These are phyloP conservation scores for Massarina eburnea DNA, from an alignment of 2,329 filamentous ascomycete species.

Conservation along the genomic window DNA sequence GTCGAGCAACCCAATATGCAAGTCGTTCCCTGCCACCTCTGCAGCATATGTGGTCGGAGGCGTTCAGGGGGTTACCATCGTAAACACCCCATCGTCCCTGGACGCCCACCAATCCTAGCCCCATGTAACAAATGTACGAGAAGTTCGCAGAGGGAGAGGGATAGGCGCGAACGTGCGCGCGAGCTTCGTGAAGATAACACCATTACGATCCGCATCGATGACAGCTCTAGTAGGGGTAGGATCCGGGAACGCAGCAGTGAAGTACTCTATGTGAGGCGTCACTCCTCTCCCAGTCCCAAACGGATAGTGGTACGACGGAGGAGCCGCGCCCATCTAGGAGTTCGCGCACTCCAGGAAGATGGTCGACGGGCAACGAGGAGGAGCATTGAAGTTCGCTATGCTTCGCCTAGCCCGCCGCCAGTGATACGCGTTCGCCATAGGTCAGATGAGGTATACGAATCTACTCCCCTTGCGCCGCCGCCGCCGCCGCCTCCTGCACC, in stretches of 20 bases:
- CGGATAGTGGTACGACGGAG: constrained; percentile 15
- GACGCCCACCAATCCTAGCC: constrained; percentile 22
- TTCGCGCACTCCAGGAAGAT: constrained; percentile 25
- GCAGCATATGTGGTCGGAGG: constrained; percentile 35
- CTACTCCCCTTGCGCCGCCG: constrained; percentile 27
- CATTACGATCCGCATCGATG: constrained; percentile 18
- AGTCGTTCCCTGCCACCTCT: constrained; percentile 37
- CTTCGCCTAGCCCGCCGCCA: constrained; percentile 23
- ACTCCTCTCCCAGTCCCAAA: constrained; percentile 20
- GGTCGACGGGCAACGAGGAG: constrained; percentile 8
- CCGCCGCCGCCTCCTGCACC: constrained; percentile 24
- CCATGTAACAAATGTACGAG: constrained; percentile 37
- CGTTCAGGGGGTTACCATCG: constrained; percentile 40
- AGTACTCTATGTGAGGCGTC: constrained; percentile 16
- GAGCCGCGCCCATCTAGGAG: constrained; percentile 25
- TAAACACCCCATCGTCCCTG: constrained; percentile 38
- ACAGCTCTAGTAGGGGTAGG: constrained; percentile 26
- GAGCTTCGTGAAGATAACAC: constrained; percentile 23
- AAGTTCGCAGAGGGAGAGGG: constrained; percentile 17
- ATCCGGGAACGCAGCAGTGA: constrained; percentile 17
- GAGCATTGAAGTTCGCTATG: constrained; percentile 13
- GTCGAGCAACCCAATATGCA: constrained; percentile 18
- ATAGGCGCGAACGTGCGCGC: constrained; percentile 13
- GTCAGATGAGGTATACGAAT: constrained; percentile 24
- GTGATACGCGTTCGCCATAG: constrained; percentile 12